Evolutionary conservation across 2,329 filamentous ascomycete genomes (phyloP), one percentile per base, ranked within the genome.

Genomic region (Fusarium coicis): DNA sequence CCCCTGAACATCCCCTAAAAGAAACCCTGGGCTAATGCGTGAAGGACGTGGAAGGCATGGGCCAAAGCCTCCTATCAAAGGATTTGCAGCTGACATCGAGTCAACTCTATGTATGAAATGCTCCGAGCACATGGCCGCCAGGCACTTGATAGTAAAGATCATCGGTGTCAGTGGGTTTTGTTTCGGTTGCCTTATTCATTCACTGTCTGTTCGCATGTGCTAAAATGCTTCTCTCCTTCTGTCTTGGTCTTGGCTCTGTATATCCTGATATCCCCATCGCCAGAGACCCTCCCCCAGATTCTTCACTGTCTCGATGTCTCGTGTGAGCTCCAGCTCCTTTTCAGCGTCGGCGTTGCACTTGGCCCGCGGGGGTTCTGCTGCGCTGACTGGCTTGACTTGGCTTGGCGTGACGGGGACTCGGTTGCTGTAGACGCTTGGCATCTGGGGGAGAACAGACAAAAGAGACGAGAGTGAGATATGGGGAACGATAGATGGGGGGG

Each of bases 361-460:
- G 70, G 70, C 70, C 63, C 58, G 70, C 66, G 61, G 70, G 70
- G 69, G 52, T 54, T 65, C 44, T 42, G 39, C 34, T 71, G 30
- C 43, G 26, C 42, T 23, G 21, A 44, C 34, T 28, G 43, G 43
- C 43, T 28, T 16, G 34, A 36, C 34, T 16, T 42, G 54, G 47
- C 52, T 66, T 63, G 62, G 69, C 56, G 36, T 34, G 21, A 56
- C 18, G 53, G 39, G 30, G 53, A 56, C 28, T 34, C 53, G 30
- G 39, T 16, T 44, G n/a, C 28, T 46, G 40, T 28, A 57, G 54
- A 57, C 26, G 42, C 67, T 72, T 72, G 59, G 70, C 55, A 62
- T 65, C 59, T 54, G 34, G 59, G 68, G 57, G 39, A 54, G 54
- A 37, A 55, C 23, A 42, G 30, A 49, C 23, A 60, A 39, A 34